These are phyloP conservation scores for Cystobasidium onofrii DNA, from an alignment of 768 basidiomycete species.

Conservation along the genomic window DNA sequence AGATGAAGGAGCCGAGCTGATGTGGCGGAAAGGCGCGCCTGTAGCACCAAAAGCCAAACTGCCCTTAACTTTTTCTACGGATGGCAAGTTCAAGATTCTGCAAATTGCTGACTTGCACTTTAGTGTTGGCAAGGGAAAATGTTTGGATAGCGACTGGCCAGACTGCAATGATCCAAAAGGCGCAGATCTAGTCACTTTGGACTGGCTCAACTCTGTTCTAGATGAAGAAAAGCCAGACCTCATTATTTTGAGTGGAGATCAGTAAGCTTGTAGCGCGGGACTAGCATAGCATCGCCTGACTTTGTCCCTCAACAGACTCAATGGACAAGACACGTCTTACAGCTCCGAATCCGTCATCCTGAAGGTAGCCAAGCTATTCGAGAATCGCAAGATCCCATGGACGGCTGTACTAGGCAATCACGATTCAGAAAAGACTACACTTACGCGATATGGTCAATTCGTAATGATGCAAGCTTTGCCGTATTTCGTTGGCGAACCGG, in stretches of 20 bases:
- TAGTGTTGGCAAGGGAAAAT: constrained; percentile 67
- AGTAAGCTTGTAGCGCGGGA: constrained; percentile 45
- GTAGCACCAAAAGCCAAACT: constrained; percentile 44
- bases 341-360: constrained; percentile 77
- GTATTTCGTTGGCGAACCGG: constrained; percentile 70
- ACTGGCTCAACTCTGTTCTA: constrained; percentile 62
- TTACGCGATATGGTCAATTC: constrained; percentile 59
- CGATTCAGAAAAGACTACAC: constrained; percentile 63
- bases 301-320: constrained; percentile 49
- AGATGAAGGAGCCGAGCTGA: constrained; percentile 23
- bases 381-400: constrained; percentile 74
- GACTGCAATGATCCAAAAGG: constrained; percentile 29
- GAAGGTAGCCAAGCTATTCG: constrained; percentile 73
- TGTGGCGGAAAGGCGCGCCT: constrained; percentile 19
- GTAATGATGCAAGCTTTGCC: constrained; percentile 64
- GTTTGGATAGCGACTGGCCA: constrained; percentile 53
- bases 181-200: constrained; percentile 71
- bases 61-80: constrained; percentile 69
- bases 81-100: constrained; percentile 79
- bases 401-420: constrained; percentile 91
- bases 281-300: not conserved
- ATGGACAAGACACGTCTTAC: constrained; percentile 84
- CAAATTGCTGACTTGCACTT: constrained; percentile 92
- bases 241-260: constrained; percentile 86
- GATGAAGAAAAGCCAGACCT: constrained; percentile 79